These are phyloP conservation scores for Patellifolia procumbens DNA, from an alignment of 179 eudicot species.

Conservation along the genomic window DNA sequence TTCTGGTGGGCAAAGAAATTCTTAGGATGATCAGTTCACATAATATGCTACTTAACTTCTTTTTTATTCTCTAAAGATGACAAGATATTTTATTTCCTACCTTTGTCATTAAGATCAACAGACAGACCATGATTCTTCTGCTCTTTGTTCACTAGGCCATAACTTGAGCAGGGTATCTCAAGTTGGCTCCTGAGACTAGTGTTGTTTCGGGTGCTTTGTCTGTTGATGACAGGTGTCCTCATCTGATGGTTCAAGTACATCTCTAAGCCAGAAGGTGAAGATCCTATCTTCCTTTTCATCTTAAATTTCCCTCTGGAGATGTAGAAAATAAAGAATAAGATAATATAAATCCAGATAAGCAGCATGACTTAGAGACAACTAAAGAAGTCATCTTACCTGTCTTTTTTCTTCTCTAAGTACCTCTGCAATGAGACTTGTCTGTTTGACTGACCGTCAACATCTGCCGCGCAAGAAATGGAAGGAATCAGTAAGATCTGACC, in stretches of 20 bases:
- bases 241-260: constrained; percentile 59
- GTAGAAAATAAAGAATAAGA: constrained; percentile 21
- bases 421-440: constrained; percentile 84
- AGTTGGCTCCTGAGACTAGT: constrained; percentile 50
- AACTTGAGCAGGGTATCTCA: constrained; percentile 49
- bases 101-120: constrained; percentile 52
- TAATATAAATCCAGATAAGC: constrained; percentile 23
- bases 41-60: not conserved
- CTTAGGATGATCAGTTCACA: not conserved
- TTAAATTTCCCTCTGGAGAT: constrained; percentile 72
- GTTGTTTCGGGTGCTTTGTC: constrained; percentile 43
- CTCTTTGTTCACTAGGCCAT: constrained; percentile 43
- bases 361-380: constrained; percentile 13
- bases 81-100: constrained; percentile 27
- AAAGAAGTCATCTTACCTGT: constrained; percentile 61
- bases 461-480: constrained; percentile 32
- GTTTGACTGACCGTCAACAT: constrained; percentile 64
- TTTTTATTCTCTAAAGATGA: not conserved
- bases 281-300: constrained; percentile 70
- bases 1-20: not conserved
- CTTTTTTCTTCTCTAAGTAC: constrained; percentile 86
- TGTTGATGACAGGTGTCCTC: constrained; percentile 41
- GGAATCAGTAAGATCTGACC: constrained; percentile 16
- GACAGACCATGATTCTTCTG: constrained; percentile 45
- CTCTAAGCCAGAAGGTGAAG: constrained; percentile 65